These are phyloP conservation scores for Geotrichum fermentans DNA, from an alignment of 1,139 yeast species.

Conservation along the genomic window DNA sequence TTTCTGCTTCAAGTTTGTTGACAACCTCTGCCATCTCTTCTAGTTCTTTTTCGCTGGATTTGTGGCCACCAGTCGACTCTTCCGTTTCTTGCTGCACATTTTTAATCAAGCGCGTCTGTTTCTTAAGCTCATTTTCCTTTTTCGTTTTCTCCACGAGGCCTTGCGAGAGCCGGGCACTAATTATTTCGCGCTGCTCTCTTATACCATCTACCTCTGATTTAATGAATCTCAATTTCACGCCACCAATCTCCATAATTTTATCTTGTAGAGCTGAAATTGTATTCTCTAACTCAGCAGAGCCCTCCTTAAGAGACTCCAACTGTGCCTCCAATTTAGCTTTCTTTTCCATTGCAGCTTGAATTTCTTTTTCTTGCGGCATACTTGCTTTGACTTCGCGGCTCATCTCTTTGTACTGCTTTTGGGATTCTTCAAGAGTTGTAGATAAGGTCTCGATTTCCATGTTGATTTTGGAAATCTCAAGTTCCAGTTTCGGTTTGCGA, in stretches of 20 bases:
- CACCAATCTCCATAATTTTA: conserved; percentile 86
- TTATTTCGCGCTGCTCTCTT: conserved; percentile 60
- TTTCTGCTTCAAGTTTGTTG: conserved; percentile 33
- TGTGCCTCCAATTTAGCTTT: conserved; percentile 41
- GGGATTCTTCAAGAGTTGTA: conserved; percentile 45
- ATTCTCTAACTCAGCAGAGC: conserved; percentile 55
- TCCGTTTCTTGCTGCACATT: conserved; percentile 39
- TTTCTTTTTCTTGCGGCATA: conserved; percentile 27
- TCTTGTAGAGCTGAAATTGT: conserved; percentile 62
- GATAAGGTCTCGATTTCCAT: conserved; percentile 64
- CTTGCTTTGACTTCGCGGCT: conserved; percentile 24
- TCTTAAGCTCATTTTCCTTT: conserved; percentile 59
- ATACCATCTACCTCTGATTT: conserved; percentile 78
- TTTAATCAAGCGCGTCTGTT: conserved; percentile 48
- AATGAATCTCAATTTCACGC: conserved; percentile 75
- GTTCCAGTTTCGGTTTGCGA: conserved; percentile 64
- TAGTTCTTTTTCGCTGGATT: conserved; percentile 28
- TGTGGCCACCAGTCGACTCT: conserved; percentile 38
- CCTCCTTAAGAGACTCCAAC: conserved; percentile 45
- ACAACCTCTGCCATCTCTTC: conserved; percentile 21
- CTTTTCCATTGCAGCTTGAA: conserved; percentile 41
- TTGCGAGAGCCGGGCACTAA: conserved; percentile 53
- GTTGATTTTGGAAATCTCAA: conserved; percentile 52
- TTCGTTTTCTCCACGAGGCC: conserved; percentile 59
- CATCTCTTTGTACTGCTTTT: conserved; percentile 32